phyloP scores from a whole-genome alignment of 129 eudicot species.

The Sambucus nigra region DNA sequence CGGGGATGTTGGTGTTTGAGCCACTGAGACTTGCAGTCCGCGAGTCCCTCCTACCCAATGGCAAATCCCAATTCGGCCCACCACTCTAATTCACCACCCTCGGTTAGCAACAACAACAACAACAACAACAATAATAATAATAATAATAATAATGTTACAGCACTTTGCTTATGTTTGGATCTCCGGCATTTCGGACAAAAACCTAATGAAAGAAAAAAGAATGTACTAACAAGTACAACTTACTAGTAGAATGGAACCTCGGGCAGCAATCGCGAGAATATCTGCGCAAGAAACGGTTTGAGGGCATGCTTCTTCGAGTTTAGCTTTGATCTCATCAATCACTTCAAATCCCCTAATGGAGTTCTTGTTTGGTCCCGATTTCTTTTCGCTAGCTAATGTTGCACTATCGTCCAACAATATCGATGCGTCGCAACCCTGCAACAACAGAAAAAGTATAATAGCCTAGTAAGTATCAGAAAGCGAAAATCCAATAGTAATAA shows the following conservation, averaged over 20 bases:
- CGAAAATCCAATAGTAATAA: no score
- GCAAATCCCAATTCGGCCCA: conserved; percentile 86
- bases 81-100: conserved; percentile 54
- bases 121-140: background rate
- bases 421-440: conserved; percentile 95
- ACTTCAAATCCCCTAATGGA: conserved; percentile 80
- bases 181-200: no score
- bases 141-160: background rate
- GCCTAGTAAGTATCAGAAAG: no score
- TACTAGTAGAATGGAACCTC: conserved; percentile 76
- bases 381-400: conserved; percentile 64
- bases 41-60: conserved; percentile 86
- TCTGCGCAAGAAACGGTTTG: conserved; percentile 90
- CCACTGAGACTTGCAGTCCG: conserved; percentile 59
- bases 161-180: background rate
- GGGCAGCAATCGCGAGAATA: conserved; percentile 79
- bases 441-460: background rate
- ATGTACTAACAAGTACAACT: conserved; percentile 14
- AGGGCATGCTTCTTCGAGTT: conserved; percentile 77
- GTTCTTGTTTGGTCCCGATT: conserved; percentile 68
- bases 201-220: no score
- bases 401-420: conserved; percentile 64
- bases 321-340: conserved; percentile 81
- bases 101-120: no score
- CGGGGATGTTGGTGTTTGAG: conserved; percentile 64